Conservation (phyloP, 164 flowering plant genomes). For the Berberis thunbergii region DNA sequence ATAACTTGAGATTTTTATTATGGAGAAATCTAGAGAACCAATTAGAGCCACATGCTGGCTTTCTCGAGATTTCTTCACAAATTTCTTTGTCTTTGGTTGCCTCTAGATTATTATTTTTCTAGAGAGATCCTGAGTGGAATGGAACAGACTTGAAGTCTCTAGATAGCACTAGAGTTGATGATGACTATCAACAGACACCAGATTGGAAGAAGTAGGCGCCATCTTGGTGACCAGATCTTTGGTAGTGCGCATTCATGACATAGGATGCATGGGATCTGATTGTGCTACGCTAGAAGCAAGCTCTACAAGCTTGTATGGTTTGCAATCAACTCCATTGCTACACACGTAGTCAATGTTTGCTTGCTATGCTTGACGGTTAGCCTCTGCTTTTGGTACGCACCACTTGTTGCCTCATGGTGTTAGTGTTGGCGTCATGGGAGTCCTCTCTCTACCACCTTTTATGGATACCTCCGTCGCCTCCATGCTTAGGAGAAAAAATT, state of each 20-base stretch:
- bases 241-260: slow-evolving; percentile 52
- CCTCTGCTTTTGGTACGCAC: slow-evolving; percentile 52
- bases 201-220: not conserved
- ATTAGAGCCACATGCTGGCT: too few species aligned
- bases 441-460: not conserved
- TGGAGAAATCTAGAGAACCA: too few species aligned
- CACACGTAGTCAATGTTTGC: slow-evolving; percentile 56
- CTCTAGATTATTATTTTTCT: too few species aligned
- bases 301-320: slow-evolving; percentile 52
- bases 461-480: not conserved
- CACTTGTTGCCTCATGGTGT: slow-evolving; percentile 23
- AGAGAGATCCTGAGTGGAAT: too few species aligned
- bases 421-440: not conserved
- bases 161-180: too few species aligned
- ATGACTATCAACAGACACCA: not conserved
- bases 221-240: not conserved
- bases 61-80: too few species aligned
- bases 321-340: slow-evolving; percentile 41
- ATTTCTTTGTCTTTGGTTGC: too few species aligned
- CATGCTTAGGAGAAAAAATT: too few species aligned
- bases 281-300: slow-evolving; percentile 49
- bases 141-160: too few species aligned
- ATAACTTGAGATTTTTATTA: too few species aligned
- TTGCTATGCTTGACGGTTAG: slow-evolving; percentile 32
- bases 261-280: slow-evolving; percentile 52